These are phyloP conservation scores for Saccharomycopsis olivae DNA, from an alignment of 805 yeast species.

Conservation along the genomic window DNA sequence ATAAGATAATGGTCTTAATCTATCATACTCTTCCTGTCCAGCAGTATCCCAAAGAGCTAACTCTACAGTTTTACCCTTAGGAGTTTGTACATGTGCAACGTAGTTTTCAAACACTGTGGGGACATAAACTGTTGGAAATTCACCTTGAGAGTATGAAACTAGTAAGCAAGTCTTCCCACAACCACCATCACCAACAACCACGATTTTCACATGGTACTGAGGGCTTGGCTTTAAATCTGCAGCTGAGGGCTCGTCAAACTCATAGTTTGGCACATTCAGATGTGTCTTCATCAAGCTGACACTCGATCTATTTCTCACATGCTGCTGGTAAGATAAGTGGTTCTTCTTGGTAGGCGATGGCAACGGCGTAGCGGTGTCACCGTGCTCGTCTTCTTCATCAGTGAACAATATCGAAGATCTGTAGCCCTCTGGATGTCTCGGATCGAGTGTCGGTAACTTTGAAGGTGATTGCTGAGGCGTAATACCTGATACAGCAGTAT, in stretches of 20 bases:
- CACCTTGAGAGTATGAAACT: constrained; percentile 53
- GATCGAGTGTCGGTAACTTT: constrained; percentile 3
- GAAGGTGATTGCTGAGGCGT: background rate
- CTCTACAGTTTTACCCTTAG: constrained; percentile 44
- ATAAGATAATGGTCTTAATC: constrained; percentile 69
- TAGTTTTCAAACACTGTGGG: constrained; percentile 82
- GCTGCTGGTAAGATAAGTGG: constrained; percentile 9
- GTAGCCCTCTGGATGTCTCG: background rate
- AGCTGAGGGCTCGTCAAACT: constrained; percentile 6
- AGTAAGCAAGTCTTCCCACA: constrained; percentile 83
- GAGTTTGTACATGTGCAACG: constrained; percentile 41
- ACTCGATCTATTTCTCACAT: constrained; percentile 14
- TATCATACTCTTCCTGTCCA: constrained; percentile 79
- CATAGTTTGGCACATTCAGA: constrained; percentile 15
- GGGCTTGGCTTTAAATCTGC: background rate
- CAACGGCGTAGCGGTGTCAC: constrained; percentile 12
- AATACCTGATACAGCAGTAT: background rate
- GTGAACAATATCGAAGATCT: background rate
- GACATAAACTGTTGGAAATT: constrained; percentile 62
- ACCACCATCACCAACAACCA: constrained; percentile 83
- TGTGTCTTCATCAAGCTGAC: constrained; percentile 14
- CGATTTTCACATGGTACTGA: constrained; percentile 43
- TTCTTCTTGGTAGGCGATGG: constrained; percentile 12
- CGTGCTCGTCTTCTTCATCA: constrained; percentile 1
- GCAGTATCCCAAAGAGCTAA: constrained; percentile 85